Percentiles rank a stretch among this genome's conserved stretches.
Evolutionary conservation across 352 stramenopile species (phyloP).

Genomic region (Plasmopara muralis): DNA sequence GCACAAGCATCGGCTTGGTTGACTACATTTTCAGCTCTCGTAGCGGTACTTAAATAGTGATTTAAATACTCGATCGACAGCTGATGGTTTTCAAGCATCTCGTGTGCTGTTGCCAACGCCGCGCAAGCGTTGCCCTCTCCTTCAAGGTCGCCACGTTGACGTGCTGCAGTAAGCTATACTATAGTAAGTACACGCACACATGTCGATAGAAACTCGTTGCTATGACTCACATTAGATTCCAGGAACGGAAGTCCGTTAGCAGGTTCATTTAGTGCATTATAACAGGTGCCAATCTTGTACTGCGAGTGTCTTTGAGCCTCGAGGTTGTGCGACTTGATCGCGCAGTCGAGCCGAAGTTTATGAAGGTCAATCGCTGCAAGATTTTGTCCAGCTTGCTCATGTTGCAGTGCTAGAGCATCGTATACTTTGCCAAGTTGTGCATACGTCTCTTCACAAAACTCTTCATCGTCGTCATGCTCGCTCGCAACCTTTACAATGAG

Average conservation of each 20-base stretch:
- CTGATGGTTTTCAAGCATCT: constrained; percentile 71
- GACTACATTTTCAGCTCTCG: constrained; percentile 71
- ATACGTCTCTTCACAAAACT: constrained; percentile 44
- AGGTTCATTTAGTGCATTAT: constrained; percentile 54
- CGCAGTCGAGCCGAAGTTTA: constrained; percentile 68
- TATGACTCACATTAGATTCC: constrained; percentile 52
- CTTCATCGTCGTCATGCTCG: constrained; percentile 57
- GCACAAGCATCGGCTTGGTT: constrained; percentile 85
- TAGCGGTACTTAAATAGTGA: constrained; percentile 74
- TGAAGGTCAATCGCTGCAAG: constrained; percentile 59
- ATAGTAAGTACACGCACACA: constrained; percentile 1
- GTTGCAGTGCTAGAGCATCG: constrained; percentile 40
- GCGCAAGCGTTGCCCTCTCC: constrained; percentile 82
- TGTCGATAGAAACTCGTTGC: not conserved
- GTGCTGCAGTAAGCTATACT: constrained; percentile 42
- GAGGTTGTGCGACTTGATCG: constrained; percentile 50
- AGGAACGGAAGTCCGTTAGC: constrained; percentile 77
- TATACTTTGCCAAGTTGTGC: constrained; percentile 78
- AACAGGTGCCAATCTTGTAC: constrained; percentile 70
- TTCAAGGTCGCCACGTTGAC: constrained; percentile 50
- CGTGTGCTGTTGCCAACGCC: constrained; percentile 84
- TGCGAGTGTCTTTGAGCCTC: constrained; percentile 57
- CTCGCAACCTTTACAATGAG: constrained; percentile 69
- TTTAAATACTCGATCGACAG: constrained; percentile 85
- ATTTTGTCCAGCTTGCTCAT: constrained; percentile 35